Base-by-base conservation (phyloP, 345 rosid genomes). In the Bruguiera gymnorhiza region DNA sequence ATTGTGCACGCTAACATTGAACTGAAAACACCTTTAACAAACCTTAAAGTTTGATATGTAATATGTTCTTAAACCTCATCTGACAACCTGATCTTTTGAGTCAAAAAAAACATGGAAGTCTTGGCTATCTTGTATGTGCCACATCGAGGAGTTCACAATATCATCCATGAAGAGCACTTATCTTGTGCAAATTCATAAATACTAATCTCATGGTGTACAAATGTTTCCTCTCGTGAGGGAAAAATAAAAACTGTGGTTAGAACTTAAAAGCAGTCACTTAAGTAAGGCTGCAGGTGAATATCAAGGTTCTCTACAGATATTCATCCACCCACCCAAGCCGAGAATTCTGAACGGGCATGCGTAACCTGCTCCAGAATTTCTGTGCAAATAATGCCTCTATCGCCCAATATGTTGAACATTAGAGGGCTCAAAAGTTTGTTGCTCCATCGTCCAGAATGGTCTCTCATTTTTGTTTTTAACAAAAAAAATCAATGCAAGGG, bases 351-450 rank as follows among this genome's bases (percentile, higher is more conserved):
- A 9, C 23, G 16, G 59, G 50, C 50, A 43, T 43, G 50, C 50
- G 13, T 11, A 43, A 13, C 18, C 18, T 3, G 18, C 50, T 43
- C 18, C 24, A 8, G 60, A 68, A 63, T 53, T 48, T 63, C 46
- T n/a, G 55, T 48, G 58, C n/a, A 34, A 30, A 52, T 24, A 6
- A 34, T 27, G 67, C 59, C 80, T 62, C 58, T 43, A 63, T 9
- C 70, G 61, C 79, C 67, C 48, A 46, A 34, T 29, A 65, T 62
- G 37, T 62, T 59, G 24, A 58, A 70, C 52, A 34, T 53, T 53
- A 15, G 65, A 73, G 2, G 39, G 50, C 39, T 43, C 59, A 59
- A 69, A 60, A 32, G 70, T 66, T 60, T 21, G 57, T 65, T 66
- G 60, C 30, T 24, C 36, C 2, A 9, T 10, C 46, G 24, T 53